Conservation (phyloP, 2,329 filamentous ascomycete genomes). For the Thielaviopsis musarum region DNA sequence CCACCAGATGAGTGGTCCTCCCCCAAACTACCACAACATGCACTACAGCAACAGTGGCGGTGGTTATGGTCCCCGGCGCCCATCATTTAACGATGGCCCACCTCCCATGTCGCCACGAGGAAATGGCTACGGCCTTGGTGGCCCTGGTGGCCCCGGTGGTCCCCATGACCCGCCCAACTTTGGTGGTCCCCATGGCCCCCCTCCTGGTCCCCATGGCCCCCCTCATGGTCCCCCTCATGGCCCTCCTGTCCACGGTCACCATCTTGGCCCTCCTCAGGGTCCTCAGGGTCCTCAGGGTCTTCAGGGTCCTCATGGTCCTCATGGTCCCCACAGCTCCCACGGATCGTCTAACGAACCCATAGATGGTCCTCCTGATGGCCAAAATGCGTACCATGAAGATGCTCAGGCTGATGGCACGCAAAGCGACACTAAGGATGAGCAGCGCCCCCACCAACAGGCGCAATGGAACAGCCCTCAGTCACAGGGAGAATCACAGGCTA, state of each 20-base stretch:
- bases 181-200: not conserved
- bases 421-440: not conserved
- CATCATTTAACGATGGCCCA: constrained; percentile 10
- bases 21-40: not conserved
- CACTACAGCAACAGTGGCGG: not conserved
- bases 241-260: no score
- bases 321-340: not conserved
- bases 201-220: not conserved
- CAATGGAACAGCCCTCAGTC: not conserved
- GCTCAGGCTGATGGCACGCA: not conserved
- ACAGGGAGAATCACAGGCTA: not conserved
- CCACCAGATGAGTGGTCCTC: constrained; percentile 3
- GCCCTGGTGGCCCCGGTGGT: not conserved
- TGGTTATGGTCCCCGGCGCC: constrained; percentile 3
- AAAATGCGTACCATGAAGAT: not conserved
- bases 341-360: not conserved
- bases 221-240: not conserved
- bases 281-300: not conserved
- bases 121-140: not conserved
- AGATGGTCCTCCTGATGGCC: not conserved
- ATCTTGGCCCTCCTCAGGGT: not conserved
- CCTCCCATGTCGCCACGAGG: not conserved
- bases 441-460: not conserved
- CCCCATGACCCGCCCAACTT: not conserved
- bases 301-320: not conserved